Evolutionary conservation across 805 yeast species (phyloP), one percentile per base, ranked within the genome.

Genomic region (Maudiozyma saulgeensis): DNA sequence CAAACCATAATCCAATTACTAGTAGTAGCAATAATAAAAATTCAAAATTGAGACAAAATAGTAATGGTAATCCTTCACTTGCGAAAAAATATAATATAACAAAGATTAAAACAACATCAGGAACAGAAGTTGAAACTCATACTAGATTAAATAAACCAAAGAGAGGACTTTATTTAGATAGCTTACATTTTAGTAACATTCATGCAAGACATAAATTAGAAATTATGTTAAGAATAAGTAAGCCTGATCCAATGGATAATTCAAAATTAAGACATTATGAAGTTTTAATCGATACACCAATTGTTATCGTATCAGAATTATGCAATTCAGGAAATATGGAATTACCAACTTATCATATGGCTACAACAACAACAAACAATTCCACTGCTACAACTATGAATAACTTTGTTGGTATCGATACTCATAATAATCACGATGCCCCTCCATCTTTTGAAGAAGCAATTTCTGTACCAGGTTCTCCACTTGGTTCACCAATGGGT

Each of bases 271-370:
- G 82, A 56, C 89, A 84, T 60, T 85, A 82, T 59, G 93, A 85
- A 56, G 90, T 85, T 18, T 80, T 85, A 37, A 84, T 85, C 35
- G 93, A 85, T 59, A 84, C 91, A 0, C 91, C 91, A 0, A 71
- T 85, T 37, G 72, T 77, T 18, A 59, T 79, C 15, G 69, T 77
- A 8, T 74, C 80, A n/a, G 68, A 68, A 34, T 50, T 63, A 15
- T 72, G 76, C 55, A 60, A 59, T 2, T 57, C 64, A 35, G 70
- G 67, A 8, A 68, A 61, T 49, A 61, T 68, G 54, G 67, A 64
- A 16, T 56, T 72, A 21, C 76, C 76, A 3, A 61, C 68, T 1
- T 71, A 71, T 45, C 53, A 56, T 15, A 60, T 53, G 56, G 64
- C 66, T 1, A 50, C 53, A 5, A 28, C 9, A 9, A 28, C 7